Evolutionary conservation across 441 rosid genomes (phyloP).

Genomic region (Mallotus repandus): DNA sequence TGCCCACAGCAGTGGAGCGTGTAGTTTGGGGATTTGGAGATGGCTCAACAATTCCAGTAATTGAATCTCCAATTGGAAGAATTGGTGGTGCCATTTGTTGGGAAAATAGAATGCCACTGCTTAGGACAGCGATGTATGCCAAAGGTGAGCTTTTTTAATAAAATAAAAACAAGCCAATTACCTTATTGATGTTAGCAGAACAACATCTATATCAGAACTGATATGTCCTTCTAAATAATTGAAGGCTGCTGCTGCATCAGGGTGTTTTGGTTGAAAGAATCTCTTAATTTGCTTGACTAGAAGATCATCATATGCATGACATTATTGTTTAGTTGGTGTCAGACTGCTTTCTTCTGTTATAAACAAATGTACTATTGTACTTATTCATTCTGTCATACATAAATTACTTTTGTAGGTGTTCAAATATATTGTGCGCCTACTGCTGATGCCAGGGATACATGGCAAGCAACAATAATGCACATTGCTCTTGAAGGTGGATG

Average conservation of each 20-base stretch:
- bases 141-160: constrained; percentile 51
- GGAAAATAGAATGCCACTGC: constrained; percentile 93
- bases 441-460: constrained; percentile 74
- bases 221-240: too few species aligned
- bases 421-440: constrained; percentile 95
- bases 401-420: constrained; percentile 39
- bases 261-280: too few species aligned
- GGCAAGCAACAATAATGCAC: constrained; percentile 89
- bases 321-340: too few species aligned
- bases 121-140: constrained; percentile 86
- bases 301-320: too few species aligned
- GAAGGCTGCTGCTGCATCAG: too few species aligned
- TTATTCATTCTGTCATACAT: neutral
- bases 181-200: neutral
- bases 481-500: constrained; percentile 96
- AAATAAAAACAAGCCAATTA: neutral
- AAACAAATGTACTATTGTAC: too few species aligned
- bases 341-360: too few species aligned
- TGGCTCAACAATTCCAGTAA: constrained; percentile 83
- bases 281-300: too few species aligned
- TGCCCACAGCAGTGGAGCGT: constrained; percentile 89
- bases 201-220: neutral
- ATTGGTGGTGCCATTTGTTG: constrained; percentile 92
- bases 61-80: constrained; percentile 74
- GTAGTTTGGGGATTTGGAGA: constrained; percentile 94